Percentiles rank a stretch among this genome's conserved stretches.
Evolutionary conservation across 306 rosid species (phyloP).

Genomic region (Fragaria nilgerrensis): DNA sequence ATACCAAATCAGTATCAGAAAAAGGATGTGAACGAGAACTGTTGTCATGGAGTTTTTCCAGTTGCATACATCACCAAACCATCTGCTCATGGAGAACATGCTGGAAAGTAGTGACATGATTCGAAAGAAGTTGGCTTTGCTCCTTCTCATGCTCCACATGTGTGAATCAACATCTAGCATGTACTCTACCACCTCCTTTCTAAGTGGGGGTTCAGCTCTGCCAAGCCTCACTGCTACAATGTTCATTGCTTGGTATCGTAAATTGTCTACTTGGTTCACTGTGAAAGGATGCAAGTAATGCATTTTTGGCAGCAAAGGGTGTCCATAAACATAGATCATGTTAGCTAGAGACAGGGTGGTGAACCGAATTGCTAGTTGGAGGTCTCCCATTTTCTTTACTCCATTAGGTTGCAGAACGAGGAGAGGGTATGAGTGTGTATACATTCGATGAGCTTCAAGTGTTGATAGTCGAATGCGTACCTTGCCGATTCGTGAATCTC

Average conservation of each 20-base stretch:
- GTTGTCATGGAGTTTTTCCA: slow-evolving; percentile 88
- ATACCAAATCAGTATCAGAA: slow-evolving; percentile 71
- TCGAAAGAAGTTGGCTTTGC: slow-evolving; percentile 94
- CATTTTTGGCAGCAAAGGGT: slow-evolving; percentile 93
- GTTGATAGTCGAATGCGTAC: slow-evolving; percentile 88
- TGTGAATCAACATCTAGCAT: slow-evolving; percentile 94
- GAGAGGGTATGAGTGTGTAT: slow-evolving; percentile 76
- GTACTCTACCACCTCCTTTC: slow-evolving; percentile 91
- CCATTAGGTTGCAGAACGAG: slow-evolving; percentile 78
- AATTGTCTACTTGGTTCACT: slow-evolving; percentile 77
- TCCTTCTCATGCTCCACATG: slow-evolving; percentile 97
- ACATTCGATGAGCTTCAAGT: slow-evolving; percentile 69
- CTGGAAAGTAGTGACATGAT: slow-evolving; percentile 78
- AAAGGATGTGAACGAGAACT: slow-evolving; percentile 68
- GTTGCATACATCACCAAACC: slow-evolving; percentile 75
- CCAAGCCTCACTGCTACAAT: slow-evolving; percentile 75
- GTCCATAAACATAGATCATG: slow-evolving; percentile 68
- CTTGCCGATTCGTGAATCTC: slow-evolving; percentile 81
- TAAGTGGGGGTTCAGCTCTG: slow-evolving; percentile 85
- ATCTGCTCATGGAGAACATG: slow-evolving; percentile 51
- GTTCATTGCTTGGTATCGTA: slow-evolving; percentile 89
- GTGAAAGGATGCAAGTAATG: slow-evolving; percentile 87
- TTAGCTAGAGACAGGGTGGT: slow-evolving; percentile 76
- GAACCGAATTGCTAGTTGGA: slow-evolving; percentile 86
- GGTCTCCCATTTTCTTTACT: slow-evolving; percentile 92